Conservation (phyloP, 177 flowering plant genomes). For the Vitis hybrid region DNA sequence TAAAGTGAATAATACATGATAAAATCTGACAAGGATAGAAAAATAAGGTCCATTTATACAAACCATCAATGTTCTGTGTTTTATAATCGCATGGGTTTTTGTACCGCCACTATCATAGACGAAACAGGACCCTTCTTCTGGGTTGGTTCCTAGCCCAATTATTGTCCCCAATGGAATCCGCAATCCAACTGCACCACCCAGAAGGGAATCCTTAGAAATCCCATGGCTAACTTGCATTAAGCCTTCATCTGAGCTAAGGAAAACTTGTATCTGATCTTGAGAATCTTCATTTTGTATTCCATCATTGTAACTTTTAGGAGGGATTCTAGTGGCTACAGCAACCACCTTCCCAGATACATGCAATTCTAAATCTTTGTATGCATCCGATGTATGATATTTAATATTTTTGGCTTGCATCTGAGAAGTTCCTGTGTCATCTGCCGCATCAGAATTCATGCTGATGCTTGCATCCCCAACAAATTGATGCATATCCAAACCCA, state of each 20-base stretch:
- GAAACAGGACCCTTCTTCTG: slow-evolving; percentile 81
- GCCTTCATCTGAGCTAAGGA: slow-evolving; percentile 47
- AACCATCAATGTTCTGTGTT: slow-evolving; percentile 87
- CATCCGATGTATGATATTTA: slow-evolving; percentile 41
- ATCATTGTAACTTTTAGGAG: slow-evolving; percentile 47
- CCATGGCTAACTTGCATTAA: slow-evolving; percentile 3
- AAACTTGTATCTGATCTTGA: slow-evolving; percentile 74
- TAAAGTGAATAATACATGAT: too few relatives aligned
- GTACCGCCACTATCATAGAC: slow-evolving; percentile 59
- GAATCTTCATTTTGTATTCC: slow-evolving; percentile 41
- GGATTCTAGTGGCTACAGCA: slow-evolving; percentile 73
- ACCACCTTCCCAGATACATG: slow-evolving; percentile 73
- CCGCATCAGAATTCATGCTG: slow-evolving; percentile 14
- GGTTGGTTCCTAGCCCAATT: slow-evolving; percentile 65
- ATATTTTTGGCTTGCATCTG: slow-evolving; percentile 12
- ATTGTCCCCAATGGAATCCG: slow-evolving; percentile 62
- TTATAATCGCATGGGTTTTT: slow-evolving; percentile 83
- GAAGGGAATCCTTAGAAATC: slow-evolving; percentile 10
- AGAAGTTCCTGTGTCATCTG: slow-evolving; percentile 15
- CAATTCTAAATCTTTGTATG: slow-evolving; percentile 73
- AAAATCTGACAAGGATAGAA: neutral
- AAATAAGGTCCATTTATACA: slow-evolving; percentile 28
- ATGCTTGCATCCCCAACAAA: slow-evolving; percentile 20
- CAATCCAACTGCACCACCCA: slow-evolving; percentile 29
- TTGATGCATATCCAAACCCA: slow-evolving; percentile 18